Base-by-base conservation (phyloP, 2,329 filamentous ascomycete species). In the Trichoderma pleuroti region DNA sequence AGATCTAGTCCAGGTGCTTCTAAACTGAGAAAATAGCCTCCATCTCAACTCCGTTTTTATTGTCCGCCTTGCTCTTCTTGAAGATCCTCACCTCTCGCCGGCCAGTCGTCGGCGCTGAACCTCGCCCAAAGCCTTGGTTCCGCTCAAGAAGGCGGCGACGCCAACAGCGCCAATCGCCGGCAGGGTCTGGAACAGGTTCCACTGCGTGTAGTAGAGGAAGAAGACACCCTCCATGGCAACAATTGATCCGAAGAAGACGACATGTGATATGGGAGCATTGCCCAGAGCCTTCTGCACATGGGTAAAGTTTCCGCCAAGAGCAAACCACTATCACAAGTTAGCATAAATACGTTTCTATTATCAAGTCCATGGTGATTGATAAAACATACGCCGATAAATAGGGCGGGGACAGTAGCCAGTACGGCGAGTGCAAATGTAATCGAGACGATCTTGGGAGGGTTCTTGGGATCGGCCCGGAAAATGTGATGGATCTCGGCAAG, bases 141-240 rank as follows among this genome's bases (percentile, higher is more conserved):
- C 96, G 79, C 93, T 97, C 73, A 98, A 81, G 78, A 97, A 93
- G 12, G 93, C 89, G 68, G 94, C 87, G 30, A 87, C 82, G 18
- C 90, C 90, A 34, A 96, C 87, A 56, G 90, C 82, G 39, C 85
- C 85, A 68, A 91, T 90, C 30, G 90, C 90, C 5, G 94, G 94
- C 63, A 99, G 85, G 16, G 89, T 90, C 84, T 97, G 91, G 86
- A 98, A 97, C 59, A 99, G 85, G 78, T 91, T 97, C 94, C 95
- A 98, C 78, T 84, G 89, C 67, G 88, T 91, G 83, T 98, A 98
- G 86, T 99, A 99, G 74, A 97, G 83, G 84, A 96, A 95, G 83
- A 99, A 98, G 70, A 97, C 90, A 18, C 88, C 92, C 81, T 99
- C 96, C 85, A 99, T 92, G 26, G 90, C 90, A 49, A 97, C 72